Evolutionary conservation across 177 flowering plant genomes (phyloP), one percentile per base, ranked within the genome.

Genomic region (Vitis hybrid): DNA sequence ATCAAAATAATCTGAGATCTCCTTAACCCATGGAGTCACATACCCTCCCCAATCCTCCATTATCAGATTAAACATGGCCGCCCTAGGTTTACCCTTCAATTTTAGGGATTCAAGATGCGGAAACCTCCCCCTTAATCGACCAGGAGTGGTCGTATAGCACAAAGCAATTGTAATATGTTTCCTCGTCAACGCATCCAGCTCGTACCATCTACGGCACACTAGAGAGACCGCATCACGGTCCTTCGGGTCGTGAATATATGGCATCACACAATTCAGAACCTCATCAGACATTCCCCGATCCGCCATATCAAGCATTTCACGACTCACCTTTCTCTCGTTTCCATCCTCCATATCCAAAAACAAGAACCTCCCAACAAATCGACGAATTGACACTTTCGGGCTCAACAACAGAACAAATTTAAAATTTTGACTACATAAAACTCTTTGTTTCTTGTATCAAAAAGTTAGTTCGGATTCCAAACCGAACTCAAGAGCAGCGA

Each of bases 11-110:
- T 65, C 72, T 0, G 90, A 74, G 8, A 91, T 83, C 71, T 82
- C 94, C 0, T 58, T 69, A 2, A 91, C 83, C 98, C 99, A 95
- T 1, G 98, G 99, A 1, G 85, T 83, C 3, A 80, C 94, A 41
- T 80, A 89, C 12, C 99, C 98, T 3, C 99, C 99, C 99, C 99
- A 95, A 70, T 95, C 86, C 65, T 93, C 93, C 2, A 94, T 97
- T 46, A 93, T 89, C 74, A 95, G 73, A 73, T 95, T 91, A 71
- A 89, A 95, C 98, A 93, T 93, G n/a, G 99, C 89, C 13, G 97
- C 98, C 71, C 99, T 79, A 1, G 99, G 99, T 77, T 91, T 93
- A 49, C 98, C 99, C 78, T 95, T 95, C 71, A 95, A 73, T 75
- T 83, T 90, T 75, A 95, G 66, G 1, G 93, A 90, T 68, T 91